Percentiles rank a stretch among this genome's conserved stretches.
Evolutionary conservation across 1,284 basidiomycete genomes (phyloP).

Genomic region (Fomitiporia mediterranea): DNA sequence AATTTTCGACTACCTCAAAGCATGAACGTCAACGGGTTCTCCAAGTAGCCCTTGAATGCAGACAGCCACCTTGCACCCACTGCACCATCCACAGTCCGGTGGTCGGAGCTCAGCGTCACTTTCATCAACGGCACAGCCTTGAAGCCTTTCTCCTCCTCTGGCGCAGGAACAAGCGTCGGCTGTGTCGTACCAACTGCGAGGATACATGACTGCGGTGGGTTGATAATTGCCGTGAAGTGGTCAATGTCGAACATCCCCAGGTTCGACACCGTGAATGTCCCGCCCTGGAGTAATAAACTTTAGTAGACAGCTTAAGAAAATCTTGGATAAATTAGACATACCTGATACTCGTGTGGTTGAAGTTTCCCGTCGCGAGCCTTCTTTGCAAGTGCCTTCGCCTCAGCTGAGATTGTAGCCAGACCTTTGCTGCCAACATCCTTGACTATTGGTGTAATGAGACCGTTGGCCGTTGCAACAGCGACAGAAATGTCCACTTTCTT

Average conservation of each 20-base stretch:
- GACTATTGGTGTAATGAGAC: conserved; percentile 97
- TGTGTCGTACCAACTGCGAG: conserved; percentile 92
- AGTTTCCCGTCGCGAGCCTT: conserved; percentile 97
- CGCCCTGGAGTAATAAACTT: conserved; percentile 56
- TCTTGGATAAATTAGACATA: conserved; percentile 27
- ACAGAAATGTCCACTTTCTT: conserved; percentile 96
- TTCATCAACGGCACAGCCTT: conserved; percentile 93
- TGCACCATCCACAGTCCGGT: conserved; percentile 93
- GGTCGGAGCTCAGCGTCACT: conserved; percentile 93
- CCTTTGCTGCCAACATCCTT: conserved; percentile 92
- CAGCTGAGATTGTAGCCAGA: conserved; percentile 86
- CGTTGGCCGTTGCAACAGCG: conserved; percentile 94
- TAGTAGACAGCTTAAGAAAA: conserved; percentile 9
- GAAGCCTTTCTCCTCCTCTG: conserved; percentile 89
- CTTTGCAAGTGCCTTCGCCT: conserved; percentile 89
- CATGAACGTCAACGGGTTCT: conserved; percentile 95
- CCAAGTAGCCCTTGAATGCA: conserved; percentile 95
- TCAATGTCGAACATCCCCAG: conserved; percentile 96
- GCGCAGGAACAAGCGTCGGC: conserved; percentile 82
- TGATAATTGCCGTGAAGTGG: conserved; percentile 99
- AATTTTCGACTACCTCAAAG: conserved; percentile 43
- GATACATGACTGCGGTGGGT: conserved; percentile 97
- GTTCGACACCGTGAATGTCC: conserved; percentile 99
- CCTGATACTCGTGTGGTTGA: conserved; percentile 94
- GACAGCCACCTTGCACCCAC: conserved; percentile 87